phyloP scores from a whole-genome alignment of 2,329 filamentous ascomycete genomes.

The Didymella lethalis region DNA sequence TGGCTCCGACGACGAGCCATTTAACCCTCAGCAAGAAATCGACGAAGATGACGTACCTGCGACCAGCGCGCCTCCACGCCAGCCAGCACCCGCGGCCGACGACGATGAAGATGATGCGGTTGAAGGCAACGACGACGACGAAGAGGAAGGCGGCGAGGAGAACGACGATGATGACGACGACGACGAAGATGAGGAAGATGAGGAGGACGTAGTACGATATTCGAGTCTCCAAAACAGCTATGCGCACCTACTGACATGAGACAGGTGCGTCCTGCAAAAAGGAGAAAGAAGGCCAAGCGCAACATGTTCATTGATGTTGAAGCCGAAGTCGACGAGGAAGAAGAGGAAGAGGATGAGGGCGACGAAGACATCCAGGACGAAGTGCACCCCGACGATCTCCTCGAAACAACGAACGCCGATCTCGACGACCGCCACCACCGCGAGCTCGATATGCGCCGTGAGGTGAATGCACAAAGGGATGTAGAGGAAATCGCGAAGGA shows the following conservation, averaged over 20 bases:
- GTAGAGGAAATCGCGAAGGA: constrained; percentile 88
- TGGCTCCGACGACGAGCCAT: constrained; percentile 76
- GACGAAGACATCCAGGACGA: constrained; percentile 87
- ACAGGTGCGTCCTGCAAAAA: constrained; percentile 78
- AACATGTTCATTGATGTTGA: constrained; percentile 96
- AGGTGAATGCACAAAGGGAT: constrained; percentile 86
- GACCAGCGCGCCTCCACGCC: constrained; percentile 32
- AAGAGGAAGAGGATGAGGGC: constrained; percentile 80
- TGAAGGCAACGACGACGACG: constrained; percentile 45
- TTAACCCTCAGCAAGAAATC: constrained; percentile 82
- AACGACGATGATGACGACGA: constrained; percentile 67
- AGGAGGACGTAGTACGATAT: constrained; percentile 64
- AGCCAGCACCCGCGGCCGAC: constrained; percentile 45
- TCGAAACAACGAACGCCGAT: constrained; percentile 77
- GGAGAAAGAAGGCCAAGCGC: constrained; percentile 73
- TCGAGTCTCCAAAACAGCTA: constrained; percentile 32
- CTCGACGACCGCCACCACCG: constrained; percentile 92
- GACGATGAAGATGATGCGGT: constrained; percentile 40
- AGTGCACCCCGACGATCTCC: constrained; percentile 88
- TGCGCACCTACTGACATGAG: constrained; percentile 29
- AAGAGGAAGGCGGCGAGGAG: constrained; percentile 52
- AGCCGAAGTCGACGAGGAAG: constrained; percentile 94
- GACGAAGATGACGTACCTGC: constrained; percentile 62
- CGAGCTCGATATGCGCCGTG: constrained; percentile 90
- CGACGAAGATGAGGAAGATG: constrained; percentile 67